Base-by-base conservation (phyloP, 805 yeast genomes). In the Candida fluviatilis region DNA sequence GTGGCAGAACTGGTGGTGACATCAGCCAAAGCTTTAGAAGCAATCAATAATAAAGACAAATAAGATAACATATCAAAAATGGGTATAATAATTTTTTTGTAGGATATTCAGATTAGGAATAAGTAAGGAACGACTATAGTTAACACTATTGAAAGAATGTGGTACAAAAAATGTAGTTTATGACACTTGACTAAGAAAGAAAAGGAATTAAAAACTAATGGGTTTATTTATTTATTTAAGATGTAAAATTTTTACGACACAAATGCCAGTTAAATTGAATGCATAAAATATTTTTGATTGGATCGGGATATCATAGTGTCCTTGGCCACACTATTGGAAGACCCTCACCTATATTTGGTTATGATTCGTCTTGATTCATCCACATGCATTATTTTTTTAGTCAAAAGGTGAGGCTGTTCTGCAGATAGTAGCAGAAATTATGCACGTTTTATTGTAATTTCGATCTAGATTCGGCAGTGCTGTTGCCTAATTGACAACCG, bases 1-100 rank as follows among this genome's bases (percentile, higher is more conserved):
- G 78, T 73, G 38, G 67, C 51, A 19, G 55, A 45, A 19, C 66
- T 54, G 39, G 77, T 71, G 34, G 75, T 67, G 21, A 69, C 67
- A 13, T 46, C 41, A 5, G 38, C 52, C 35, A 36, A 37, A 35
- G 31, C 47, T 14, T 39, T 13, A 18, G 38, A 21, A 17, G 52
- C 54, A 21, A 54, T 39, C 10, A 46, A 29, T 31, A 45, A 37
- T 15, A 50, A 40, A 31, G 50, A 42, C 21, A 39, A 35, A 34
- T 45, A 36, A 17, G 40, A 24, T 17, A 42, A 35, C 35, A 48
- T 50, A 21, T 43, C 38, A 28, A 50, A 47, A 53, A 49, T 46
- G 24, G 5, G 15, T 5, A 10, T 18, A 12, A 30, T 10, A 14
- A 15, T n/a, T n/a, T n/a, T n/a, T n/a, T n/a, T n/a, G 12, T 23